Conservation (phyloP, 2,329 filamentous ascomycete species). For the Diplodia mutila region DNA sequence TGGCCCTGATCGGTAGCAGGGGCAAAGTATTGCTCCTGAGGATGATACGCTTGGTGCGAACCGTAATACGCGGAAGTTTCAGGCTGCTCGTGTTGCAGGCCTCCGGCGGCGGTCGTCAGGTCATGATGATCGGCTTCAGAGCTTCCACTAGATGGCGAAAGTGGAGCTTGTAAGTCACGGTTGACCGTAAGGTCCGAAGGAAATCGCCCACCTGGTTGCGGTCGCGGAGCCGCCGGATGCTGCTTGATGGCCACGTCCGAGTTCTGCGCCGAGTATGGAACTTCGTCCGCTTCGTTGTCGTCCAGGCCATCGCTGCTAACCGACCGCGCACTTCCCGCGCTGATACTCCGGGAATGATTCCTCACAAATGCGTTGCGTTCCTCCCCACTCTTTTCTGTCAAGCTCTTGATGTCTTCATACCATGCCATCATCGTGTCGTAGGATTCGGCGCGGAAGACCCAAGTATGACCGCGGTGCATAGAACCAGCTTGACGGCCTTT, state of each 20-base stretch:
- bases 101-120: slow-evolving; percentile 62
- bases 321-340: slow-evolving; percentile 62
- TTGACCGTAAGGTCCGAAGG: slow-evolving; percentile 91
- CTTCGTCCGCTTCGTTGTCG: slow-evolving; percentile 57
- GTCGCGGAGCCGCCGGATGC: slow-evolving; percentile 62
- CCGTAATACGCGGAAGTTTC: slow-evolving; percentile 31
- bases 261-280: slow-evolving; percentile 66
- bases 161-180: slow-evolving; percentile 78
- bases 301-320: slow-evolving; percentile 76
- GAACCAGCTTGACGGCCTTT: slow-evolving; percentile 92
- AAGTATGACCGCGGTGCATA: slow-evolving; percentile 80
- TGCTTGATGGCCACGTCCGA: slow-evolving; percentile 42
- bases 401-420: slow-evolving; percentile 87
- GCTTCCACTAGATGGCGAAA: slow-evolving; percentile 81
- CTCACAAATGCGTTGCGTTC: slow-evolving; percentile 87
- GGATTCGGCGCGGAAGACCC: slow-evolving; percentile 69
- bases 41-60: background rate
- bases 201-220: slow-evolving; percentile 93
- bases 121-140: slow-evolving; percentile 67
- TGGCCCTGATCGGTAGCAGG: slow-evolving; percentile 27
- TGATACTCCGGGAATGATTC: slow-evolving; percentile 76
- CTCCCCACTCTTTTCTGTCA: slow-evolving; percentile 87
- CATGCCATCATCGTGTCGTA: slow-evolving; percentile 97
- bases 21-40: slow-evolving; percentile 19
- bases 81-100: slow-evolving; percentile 46